These are phyloP conservation scores for Thelephora ganbajun DNA, from an alignment of 768 basidiomycete genomes.

Conservation along the genomic window DNA sequence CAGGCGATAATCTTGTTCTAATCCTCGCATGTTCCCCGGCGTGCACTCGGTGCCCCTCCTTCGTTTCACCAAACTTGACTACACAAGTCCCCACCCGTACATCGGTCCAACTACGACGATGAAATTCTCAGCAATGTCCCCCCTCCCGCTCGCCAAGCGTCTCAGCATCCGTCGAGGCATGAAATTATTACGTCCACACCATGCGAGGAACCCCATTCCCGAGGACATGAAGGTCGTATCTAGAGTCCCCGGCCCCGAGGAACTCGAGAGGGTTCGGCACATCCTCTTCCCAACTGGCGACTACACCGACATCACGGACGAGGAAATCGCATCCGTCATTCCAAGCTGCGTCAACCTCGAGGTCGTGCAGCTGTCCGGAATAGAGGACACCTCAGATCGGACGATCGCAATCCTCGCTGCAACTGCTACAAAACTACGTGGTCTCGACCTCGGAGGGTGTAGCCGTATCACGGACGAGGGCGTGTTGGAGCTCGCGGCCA, in stretches of 20 bases:
- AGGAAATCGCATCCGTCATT: constrained; percentile 44
- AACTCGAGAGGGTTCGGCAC: constrained; percentile 47
- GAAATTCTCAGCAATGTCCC: too few species aligned
- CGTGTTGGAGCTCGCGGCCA: constrained; percentile 54
- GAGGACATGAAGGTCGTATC: constrained; percentile 39
- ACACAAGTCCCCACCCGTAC: too few species aligned
- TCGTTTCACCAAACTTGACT: too few species aligned
- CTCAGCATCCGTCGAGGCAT: too few species aligned
- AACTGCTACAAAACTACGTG: constrained; percentile 52
- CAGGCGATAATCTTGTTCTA: too few species aligned
- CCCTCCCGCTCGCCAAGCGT: too few species aligned
- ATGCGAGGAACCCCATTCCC: too few species aligned
- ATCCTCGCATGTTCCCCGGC: too few species aligned
- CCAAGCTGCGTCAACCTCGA: constrained; percentile 49
- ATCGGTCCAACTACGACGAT: too few species aligned
- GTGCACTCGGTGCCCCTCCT: too few species aligned
- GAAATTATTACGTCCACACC: too few species aligned
- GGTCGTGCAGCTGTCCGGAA: constrained; percentile 54
- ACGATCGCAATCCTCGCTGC: constrained; percentile 51
- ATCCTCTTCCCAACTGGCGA: constrained; percentile 33
- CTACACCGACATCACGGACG: constrained; percentile 34
- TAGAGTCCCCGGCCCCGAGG: constrained; percentile 42
- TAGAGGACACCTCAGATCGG: constrained; percentile 52
- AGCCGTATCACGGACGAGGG: constrained; percentile 64
- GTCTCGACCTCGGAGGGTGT: constrained; percentile 69